Evolutionary conservation across 805 yeast genomes (phyloP).

Genomic region (Sungouiella thailandica): DNA sequence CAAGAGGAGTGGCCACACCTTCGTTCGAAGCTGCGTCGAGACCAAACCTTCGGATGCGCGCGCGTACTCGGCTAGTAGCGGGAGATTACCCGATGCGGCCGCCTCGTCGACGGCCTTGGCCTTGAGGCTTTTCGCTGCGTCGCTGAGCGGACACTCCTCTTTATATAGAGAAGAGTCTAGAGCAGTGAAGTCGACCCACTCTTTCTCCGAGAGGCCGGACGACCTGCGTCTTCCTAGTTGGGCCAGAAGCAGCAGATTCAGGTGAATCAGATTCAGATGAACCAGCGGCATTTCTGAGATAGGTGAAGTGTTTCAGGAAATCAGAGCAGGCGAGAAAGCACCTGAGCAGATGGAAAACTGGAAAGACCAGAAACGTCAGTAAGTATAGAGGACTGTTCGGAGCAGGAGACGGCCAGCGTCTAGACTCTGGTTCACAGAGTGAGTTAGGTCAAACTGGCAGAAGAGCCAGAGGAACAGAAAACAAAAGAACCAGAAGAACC

Average conservation of each 20-base stretch:
- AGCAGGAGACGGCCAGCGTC: too few relatives aligned
- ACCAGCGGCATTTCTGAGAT: too few relatives aligned
- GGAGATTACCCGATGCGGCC: slow-evolving; percentile 14
- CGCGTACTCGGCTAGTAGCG: slow-evolving; percentile 28
- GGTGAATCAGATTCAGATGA: too few relatives aligned
- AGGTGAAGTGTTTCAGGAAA: too few relatives aligned
- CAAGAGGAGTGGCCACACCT: slow-evolving; percentile 50
- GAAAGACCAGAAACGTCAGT: too few relatives aligned
- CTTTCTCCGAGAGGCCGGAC: slow-evolving; percentile 1
- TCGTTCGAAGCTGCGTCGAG: slow-evolving; percentile 32
- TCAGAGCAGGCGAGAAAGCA: too few relatives aligned
- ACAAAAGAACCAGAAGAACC: too few relatives aligned
- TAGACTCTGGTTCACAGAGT: too few relatives aligned
- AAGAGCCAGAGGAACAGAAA: too few relatives aligned
- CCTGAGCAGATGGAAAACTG: too few relatives aligned
- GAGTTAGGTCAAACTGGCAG: too few relatives aligned
- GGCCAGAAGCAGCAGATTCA: neutral
- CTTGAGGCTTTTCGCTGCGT: slow-evolving; percentile 34
- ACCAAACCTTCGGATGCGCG: slow-evolving; percentile 47
- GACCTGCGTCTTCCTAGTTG: slow-evolving; percentile 1
- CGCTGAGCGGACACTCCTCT: slow-evolving; percentile 37
- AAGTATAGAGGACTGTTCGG: too few relatives aligned
- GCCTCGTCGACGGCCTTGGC: slow-evolving; percentile 36
- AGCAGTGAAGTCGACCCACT: slow-evolving; percentile 42
- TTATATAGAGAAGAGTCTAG: slow-evolving; percentile 44